Evolutionary conservation across 139 green algal genomes (phyloP), one percentile per base, ranked within the genome.

Genomic region (Asterochloris sp.): DNA sequence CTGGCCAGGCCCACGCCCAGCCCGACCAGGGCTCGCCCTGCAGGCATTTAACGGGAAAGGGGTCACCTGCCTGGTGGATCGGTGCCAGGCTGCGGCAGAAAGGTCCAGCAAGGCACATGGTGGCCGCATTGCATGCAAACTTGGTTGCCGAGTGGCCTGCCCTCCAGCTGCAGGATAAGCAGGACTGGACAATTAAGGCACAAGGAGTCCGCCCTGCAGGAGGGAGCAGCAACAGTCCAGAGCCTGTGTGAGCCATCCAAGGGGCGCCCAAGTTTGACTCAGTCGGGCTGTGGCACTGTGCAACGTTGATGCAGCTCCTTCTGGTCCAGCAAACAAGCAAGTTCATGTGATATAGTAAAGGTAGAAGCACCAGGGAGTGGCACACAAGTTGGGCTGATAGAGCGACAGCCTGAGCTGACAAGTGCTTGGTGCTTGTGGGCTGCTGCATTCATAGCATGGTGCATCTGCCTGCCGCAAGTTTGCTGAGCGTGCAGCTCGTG

Each of bases 1-100:
- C 86, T 90, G 0, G 91, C 90, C 13, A 93, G 69, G 10, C 91
- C 91, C 4, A 94, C 84, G 6, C 89, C 91, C 74, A 94, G 78
- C 0, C 91, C 91, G 23, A 94, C 89, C 63, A 91, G 29, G 13
- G 80, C 84, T 17, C 91, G 68, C 13, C 91, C 91, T 90, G 85
- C 38, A 79, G 21, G 66, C 66, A 2, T 10, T 24, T 10, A 26
- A 24, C n/a, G 17, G 4, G 66, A 71, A 21, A 2, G 17, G 17
- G 17, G 66, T 71, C 66, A 71, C 19, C 66, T 26, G 17, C 66
- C 19, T 26, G 21, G 17, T 71, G 4, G 17, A 26, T 8, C 4
- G 66, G 1, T 6, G 8, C 8, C 66, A 26, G 66, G 21, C 21
- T 71, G 66, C 66, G 21, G 21, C 19, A 71, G 19, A 4, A 4